phyloP scores from a whole-genome alignment of 331 rosid species.

The Acacia pycnantha region DNA sequence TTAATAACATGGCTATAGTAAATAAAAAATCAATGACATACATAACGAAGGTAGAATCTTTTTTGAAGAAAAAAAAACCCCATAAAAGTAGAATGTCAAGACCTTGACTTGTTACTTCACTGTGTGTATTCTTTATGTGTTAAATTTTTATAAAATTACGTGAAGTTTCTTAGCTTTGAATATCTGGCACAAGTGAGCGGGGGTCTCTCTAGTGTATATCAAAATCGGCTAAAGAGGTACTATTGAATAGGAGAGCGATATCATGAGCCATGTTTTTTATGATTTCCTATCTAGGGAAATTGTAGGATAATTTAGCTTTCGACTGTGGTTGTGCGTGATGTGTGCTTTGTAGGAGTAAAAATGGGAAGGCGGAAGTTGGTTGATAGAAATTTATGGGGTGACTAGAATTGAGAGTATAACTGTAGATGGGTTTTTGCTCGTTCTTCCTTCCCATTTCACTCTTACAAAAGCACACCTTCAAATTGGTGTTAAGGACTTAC shows the following conservation, averaged over 20 bases:
- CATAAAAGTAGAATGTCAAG: background rate
- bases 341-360: conserved; percentile 10
- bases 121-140: background rate
- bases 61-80: too few species aligned
- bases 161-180: background rate
- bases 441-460: background rate
- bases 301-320: conserved; percentile 14
- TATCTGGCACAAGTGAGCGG: background rate
- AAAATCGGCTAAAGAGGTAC: background rate
- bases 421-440: background rate
- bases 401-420: background rate
- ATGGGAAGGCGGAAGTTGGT: conserved; percentile 11
- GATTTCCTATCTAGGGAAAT: background rate
- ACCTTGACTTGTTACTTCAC: background rate
- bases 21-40: conserved; percentile 2
- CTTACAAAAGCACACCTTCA: background rate
- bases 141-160: background rate
- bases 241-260: background rate
- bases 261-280: conserved; percentile 14
- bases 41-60: background rate
- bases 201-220: background rate
- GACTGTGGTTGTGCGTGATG: background rate
- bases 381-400: background rate
- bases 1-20: background rate
- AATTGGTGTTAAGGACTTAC: conserved; percentile 3